A percentile compares a stretch with the other conserved stretches of the same genome.
Conservation (phyloP, 2,329 filamentous ascomycete genomes). For the Sclerotinia sclerotiorum region DNA sequence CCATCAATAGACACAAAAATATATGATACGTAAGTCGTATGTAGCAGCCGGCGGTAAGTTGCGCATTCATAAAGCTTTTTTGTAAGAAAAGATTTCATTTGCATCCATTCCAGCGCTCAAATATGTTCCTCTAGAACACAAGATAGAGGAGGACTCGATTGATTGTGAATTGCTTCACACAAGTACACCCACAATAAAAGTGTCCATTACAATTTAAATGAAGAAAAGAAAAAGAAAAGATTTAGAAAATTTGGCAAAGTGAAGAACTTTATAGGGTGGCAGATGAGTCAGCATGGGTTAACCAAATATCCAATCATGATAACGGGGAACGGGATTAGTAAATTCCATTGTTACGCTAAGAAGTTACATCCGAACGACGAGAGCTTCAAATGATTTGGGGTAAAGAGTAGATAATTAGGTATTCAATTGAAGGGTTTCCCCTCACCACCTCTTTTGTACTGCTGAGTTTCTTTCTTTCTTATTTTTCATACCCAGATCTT, state of each 20-base stretch:
- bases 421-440: slow-evolving; percentile 24
- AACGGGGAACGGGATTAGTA: slow-evolving; percentile 31
- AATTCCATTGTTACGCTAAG: slow-evolving; percentile 23
- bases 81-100: slow-evolving; percentile 53
- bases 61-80: slow-evolving; percentile 47
- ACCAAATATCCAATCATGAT: slow-evolving; percentile 30
- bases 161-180: slow-evolving; percentile 44
- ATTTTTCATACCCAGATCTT: slow-evolving; percentile 50
- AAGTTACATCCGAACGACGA: slow-evolving; percentile 25
- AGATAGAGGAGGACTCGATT: slow-evolving; percentile 71
- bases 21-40: slow-evolving; percentile 41
- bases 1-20: not conserved
- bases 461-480: slow-evolving; percentile 37
- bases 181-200: slow-evolving; percentile 72
- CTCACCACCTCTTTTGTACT: slow-evolving; percentile 23
- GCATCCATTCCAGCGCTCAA: slow-evolving; percentile 70
- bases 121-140: slow-evolving; percentile 60
- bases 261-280: slow-evolving; percentile 32
- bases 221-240: slow-evolving; percentile 43
- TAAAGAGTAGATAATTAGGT: slow-evolving; percentile 23
- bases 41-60: slow-evolving; percentile 74
- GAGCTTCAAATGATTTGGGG: slow-evolving; percentile 21
- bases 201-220: slow-evolving; percentile 60
- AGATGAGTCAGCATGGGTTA: slow-evolving; percentile 25
- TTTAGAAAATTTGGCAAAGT: slow-evolving; percentile 30